These are phyloP conservation scores for Phytophthora pisi DNA, from an alignment of 352 stramenopile species.

Conservation along the genomic window DNA sequence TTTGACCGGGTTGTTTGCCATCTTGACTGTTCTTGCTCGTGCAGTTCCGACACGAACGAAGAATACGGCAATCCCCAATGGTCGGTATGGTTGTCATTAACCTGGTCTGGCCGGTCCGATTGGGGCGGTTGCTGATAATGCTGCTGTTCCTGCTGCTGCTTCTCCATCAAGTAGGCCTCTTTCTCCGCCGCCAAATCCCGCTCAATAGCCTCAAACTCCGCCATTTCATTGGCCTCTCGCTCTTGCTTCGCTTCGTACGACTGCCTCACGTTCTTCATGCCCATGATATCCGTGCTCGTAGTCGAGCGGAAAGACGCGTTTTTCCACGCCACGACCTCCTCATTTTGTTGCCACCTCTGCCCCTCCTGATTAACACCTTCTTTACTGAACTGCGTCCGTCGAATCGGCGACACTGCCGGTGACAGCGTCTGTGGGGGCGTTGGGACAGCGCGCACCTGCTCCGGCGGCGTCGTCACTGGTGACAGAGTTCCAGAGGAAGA, in stretches of 20 bases:
- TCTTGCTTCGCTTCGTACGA: slow-evolving; percentile 64
- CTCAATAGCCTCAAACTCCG: slow-evolving; percentile 81
- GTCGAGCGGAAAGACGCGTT: slow-evolving; percentile 34
- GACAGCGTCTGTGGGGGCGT: slow-evolving; percentile 22
- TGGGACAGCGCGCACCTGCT: slow-evolving; percentile 11
- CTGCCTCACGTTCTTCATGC: slow-evolving; percentile 52
- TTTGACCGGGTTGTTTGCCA: slow-evolving; percentile 8
- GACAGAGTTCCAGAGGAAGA: slow-evolving; percentile 28
- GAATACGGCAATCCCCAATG: slow-evolving; percentile 30
- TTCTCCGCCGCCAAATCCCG: slow-evolving; percentile 68
- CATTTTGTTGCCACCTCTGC: slow-evolving; percentile 3
- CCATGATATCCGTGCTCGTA: slow-evolving; percentile 61
- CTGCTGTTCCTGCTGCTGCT: slow-evolving; percentile 22
- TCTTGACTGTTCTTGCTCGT: slow-evolving; percentile 27
- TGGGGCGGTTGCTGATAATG: slow-evolving; percentile 6
- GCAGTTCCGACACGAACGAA: slow-evolving; percentile 34
- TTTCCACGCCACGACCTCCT: slow-evolving; percentile 29
- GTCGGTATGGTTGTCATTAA: slow-evolving; percentile 20
- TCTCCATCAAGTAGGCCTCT: slow-evolving; percentile 57
- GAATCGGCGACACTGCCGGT: slow-evolving; percentile 24
- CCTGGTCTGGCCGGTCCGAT: background rate
- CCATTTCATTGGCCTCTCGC: slow-evolving; percentile 74
- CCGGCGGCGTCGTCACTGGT: slow-evolving; percentile 14
- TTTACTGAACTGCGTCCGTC: slow-evolving; percentile 8
- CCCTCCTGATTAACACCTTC: background rate